Evolutionary conservation across 1,139 yeast genomes (phyloP).

Genomic region (Yamadazyma conglobata): DNA sequence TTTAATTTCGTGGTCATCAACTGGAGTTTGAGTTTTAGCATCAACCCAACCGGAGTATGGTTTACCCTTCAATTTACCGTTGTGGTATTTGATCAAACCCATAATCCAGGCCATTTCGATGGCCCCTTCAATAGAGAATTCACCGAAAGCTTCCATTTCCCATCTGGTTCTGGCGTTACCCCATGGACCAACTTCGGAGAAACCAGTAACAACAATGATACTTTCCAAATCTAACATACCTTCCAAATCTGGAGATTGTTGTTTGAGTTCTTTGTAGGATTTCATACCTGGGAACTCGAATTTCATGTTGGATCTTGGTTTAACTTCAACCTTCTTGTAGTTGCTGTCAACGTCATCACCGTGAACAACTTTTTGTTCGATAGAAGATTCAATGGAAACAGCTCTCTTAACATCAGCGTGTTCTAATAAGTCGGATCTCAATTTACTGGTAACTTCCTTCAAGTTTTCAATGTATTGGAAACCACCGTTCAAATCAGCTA

Average conservation of each 20-base stretch:
- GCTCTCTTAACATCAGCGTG: conserved; percentile 93
- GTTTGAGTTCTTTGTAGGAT: conserved; percentile 69
- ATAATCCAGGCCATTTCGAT: conserved; percentile 99
- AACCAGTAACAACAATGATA: conserved; percentile 93
- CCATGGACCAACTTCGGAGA: conserved; percentile 99
- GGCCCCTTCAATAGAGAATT: conserved; percentile 96
- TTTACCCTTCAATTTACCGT: conserved; percentile 87
- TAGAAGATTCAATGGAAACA: conserved; percentile 86
- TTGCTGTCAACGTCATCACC: conserved; percentile 90
- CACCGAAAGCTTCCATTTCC: conserved; percentile 98
- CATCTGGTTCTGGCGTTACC: conserved; percentile 99
- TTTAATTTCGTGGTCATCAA: conserved; percentile 92
- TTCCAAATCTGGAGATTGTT: conserved; percentile 70
- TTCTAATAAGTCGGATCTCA: conserved; percentile 79
- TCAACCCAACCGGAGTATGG: conserved; percentile 96
- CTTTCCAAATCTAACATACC: conserved; percentile 90
- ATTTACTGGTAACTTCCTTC: conserved; percentile 78
- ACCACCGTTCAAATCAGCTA: conserved; percentile 99
- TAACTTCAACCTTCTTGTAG: conserved; percentile 67
- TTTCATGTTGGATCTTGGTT: conserved; percentile 94
- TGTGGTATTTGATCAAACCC: conserved; percentile 94
- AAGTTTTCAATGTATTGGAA: conserved; percentile 89
- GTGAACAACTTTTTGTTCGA: conserved; percentile 88
- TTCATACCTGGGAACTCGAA: conserved; percentile 89
- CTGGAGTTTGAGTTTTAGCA: conserved; percentile 87